Conservation (phyloP, 352 stramenopile genomes). For the Globisporangium middletonii region DNA sequence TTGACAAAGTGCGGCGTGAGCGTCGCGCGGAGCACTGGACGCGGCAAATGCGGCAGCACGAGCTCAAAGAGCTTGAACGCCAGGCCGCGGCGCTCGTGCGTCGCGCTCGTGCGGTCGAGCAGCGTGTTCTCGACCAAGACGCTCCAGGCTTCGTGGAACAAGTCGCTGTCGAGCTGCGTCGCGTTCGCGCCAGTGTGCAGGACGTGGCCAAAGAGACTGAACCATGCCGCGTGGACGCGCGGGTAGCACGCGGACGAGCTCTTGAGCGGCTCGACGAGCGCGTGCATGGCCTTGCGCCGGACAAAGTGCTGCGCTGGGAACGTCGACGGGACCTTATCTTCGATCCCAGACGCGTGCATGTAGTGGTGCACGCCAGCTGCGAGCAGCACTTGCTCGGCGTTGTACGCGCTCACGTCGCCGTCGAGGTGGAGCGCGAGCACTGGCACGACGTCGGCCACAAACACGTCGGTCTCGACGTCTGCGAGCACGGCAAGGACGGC, state of each 20-base stretch:
- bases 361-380: slow-evolving; percentile 71
- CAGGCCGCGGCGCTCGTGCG: slow-evolving; percentile 71
- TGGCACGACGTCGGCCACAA: slow-evolving; percentile 37
- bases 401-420: slow-evolving; percentile 38
- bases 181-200: slow-evolving; percentile 34
- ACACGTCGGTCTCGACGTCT: slow-evolving; percentile 39
- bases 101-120: slow-evolving; percentile 33
- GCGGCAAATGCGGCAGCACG: slow-evolving; percentile 43
- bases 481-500: slow-evolving; percentile 51
- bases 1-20: slow-evolving; percentile 77
- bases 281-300: slow-evolving; percentile 52
- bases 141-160: slow-evolving; percentile 74
- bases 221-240: slow-evolving; percentile 74
- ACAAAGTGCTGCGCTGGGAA: slow-evolving; percentile 42
- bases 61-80: slow-evolving; percentile 84
- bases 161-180: slow-evolving; percentile 42
- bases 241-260: slow-evolving; percentile 66
- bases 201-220: slow-evolving; percentile 70
- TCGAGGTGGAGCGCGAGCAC: slow-evolving; percentile 24
- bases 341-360: slow-evolving; percentile 36
- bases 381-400: slow-evolving; percentile 76
- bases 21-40: slow-evolving; percentile 43
- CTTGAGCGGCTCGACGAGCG: slow-evolving; percentile 60
- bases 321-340: slow-evolving; percentile 25
- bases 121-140: slow-evolving; percentile 81